A percentile compares a stretch with the other conserved stretches of the same genome.
Evolutionary conservation across 345 rosid genomes (phyloP).

Genomic region (Syzygium aromaticum): DNA sequence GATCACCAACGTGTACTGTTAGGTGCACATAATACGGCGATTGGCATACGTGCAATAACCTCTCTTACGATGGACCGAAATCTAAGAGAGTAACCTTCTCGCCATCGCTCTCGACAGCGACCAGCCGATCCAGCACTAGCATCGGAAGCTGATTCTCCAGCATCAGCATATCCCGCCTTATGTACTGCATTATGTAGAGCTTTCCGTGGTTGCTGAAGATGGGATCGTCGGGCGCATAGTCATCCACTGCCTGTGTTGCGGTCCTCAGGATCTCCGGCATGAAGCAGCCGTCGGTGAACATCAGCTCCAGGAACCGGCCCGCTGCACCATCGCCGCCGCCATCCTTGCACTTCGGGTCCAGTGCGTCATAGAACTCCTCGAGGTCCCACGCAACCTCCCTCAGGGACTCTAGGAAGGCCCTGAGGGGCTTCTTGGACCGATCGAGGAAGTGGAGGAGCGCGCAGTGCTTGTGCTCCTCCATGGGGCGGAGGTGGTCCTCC

Average conservation of each 20-base stretch:
- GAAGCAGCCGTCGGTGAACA: conserved; percentile 9
- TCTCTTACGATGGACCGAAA: too few relatives aligned
- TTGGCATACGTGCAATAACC: too few relatives aligned
- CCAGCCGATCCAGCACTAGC: background rate
- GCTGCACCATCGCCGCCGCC: background rate
- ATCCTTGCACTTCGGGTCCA: background rate
- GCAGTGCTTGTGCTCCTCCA: conserved; percentile 2
- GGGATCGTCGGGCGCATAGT: background rate
- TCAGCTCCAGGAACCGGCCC: background rate
- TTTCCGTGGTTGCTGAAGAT: background rate
- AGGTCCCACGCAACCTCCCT: background rate
- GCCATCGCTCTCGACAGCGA: background rate
- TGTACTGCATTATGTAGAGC: background rate
- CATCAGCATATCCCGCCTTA: conserved; percentile 5
- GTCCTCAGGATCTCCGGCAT: background rate
- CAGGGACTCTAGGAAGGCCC: background rate
- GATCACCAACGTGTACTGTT: too few relatives aligned
- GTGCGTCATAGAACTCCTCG: background rate
- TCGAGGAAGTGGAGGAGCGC: background rate
- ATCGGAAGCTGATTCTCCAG: conserved; percentile 7
- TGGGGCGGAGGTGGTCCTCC: background rate
- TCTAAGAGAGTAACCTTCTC: background rate
- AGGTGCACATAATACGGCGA: too few relatives aligned
- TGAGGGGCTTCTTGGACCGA: background rate
- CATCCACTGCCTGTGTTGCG: background rate